Percentiles rank a stretch among this genome's conserved stretches.
These are phyloP conservation scores for Venturia oleaginea DNA, from an alignment of 2,329 filamentous ascomycete species.

Conservation along the genomic window DNA sequence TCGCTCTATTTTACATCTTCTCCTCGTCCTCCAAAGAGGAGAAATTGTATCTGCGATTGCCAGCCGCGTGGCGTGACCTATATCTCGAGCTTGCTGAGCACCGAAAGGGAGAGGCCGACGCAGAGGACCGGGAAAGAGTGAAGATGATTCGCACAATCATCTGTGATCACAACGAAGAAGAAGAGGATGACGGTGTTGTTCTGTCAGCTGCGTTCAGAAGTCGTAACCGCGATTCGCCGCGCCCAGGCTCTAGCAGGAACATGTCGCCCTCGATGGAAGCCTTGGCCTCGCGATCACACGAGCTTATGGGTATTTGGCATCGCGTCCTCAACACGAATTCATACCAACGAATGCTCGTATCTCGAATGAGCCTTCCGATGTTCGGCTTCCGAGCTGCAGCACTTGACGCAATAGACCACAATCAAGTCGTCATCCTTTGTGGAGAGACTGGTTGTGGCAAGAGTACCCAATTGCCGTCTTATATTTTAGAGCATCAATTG, in stretches of 20 bases:
- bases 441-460: constrained; percentile 97
- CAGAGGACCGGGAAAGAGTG: constrained; percentile 59
- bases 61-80: constrained; percentile 72
- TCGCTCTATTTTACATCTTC: constrained; percentile 73
- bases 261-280: constrained; percentile 19
- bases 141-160: constrained; percentile 61
- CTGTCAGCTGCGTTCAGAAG: constrained; percentile 64
- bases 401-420: constrained; percentile 62
- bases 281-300: constrained; percentile 24
- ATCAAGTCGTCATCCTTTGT: constrained; percentile 87
- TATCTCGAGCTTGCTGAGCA: constrained; percentile 69
- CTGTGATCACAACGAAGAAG: constrained; percentile 53
- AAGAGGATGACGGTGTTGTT: constrained; percentile 48
- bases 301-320: constrained; percentile 42
- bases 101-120: constrained; percentile 62
- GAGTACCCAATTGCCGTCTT: constrained; percentile 93
- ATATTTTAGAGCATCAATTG: constrained; percentile 83
- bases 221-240: constrained; percentile 20
- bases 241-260: constrained; percentile 22
- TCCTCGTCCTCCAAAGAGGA: constrained; percentile 73
- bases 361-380: constrained; percentile 77
- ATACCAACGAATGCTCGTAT: constrained; percentile 72
- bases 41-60: constrained; percentile 70
- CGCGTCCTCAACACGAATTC: constrained; percentile 41
- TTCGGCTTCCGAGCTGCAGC: constrained; percentile 76